phyloP scores from a whole-genome alignment of 164 flowering plant genomes.

The Platanus orientalis region DNA sequence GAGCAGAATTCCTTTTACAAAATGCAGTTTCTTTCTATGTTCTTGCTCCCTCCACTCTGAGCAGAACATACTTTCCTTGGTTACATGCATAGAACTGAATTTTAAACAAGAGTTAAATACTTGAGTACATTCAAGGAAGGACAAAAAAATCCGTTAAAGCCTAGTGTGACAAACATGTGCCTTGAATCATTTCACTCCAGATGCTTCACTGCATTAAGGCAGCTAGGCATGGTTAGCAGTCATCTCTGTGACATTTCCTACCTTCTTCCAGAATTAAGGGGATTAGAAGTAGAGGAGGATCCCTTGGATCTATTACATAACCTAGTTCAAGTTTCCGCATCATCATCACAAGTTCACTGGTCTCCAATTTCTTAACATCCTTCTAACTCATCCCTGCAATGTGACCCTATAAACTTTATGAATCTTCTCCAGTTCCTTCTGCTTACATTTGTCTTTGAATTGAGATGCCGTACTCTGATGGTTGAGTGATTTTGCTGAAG shows the following conservation, averaged over 20 bases:
- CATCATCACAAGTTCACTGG: constrained; percentile 73
- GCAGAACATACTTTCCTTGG: background rate
- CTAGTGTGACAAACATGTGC: constrained; percentile 80
- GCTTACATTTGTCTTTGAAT: constrained; percentile 52
- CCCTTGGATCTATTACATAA: constrained; percentile 69
- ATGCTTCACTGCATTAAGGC: constrained; percentile 70
- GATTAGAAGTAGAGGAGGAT: constrained; percentile 61
- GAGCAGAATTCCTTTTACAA: too few species aligned
- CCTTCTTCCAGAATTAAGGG: constrained; percentile 84
- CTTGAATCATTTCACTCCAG: constrained; percentile 88
- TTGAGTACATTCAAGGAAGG: background rate
- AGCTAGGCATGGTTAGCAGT: constrained; percentile 44
- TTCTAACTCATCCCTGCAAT: constrained; percentile 71
- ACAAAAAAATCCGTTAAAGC: constrained; percentile 37
- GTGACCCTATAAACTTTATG: constrained; percentile 55
- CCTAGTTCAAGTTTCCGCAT: constrained; percentile 87
- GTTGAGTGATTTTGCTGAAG: constrained; percentile 58
- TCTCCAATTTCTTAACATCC: constrained; percentile 66
- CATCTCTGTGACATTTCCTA: constrained; percentile 64
- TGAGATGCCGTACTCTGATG: constrained; percentile 41
- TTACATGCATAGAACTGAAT: background rate
- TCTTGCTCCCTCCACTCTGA: too few species aligned
- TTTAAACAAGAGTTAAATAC: background rate
- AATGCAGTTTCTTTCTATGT: too few species aligned
- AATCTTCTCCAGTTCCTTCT: constrained; percentile 75